A percentile compares a stretch with the other conserved stretches of the same genome.
Evolutionary conservation across 495 filamentous ascomycete species (phyloP).

Genomic region (Chaetomium cochliodes): DNA sequence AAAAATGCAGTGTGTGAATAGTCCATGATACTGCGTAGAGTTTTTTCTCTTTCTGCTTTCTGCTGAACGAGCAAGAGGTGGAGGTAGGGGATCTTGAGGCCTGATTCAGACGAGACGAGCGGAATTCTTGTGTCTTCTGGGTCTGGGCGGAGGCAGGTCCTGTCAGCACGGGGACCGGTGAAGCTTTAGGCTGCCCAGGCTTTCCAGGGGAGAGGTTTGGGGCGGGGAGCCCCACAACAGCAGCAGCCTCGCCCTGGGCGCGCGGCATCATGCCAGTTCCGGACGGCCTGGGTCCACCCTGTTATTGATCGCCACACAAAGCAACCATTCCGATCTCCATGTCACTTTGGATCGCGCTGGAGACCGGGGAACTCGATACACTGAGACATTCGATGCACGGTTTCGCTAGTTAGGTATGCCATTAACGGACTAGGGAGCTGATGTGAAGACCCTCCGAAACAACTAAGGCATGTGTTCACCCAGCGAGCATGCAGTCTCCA

Average conservation of each 20-base stretch:
- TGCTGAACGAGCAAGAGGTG: background rate
- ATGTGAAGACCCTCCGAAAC: too few relatives aligned
- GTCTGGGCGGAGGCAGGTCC: background rate
- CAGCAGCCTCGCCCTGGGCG: slow-evolving; percentile 6
- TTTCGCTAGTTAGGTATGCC: too few relatives aligned
- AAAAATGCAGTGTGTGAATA: slow-evolving; percentile 46
- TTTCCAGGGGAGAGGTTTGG: background rate
- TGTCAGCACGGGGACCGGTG: slow-evolving; percentile 6
- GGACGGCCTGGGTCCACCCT: background rate
- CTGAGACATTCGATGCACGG: background rate
- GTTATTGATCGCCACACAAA: background rate
- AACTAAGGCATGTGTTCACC: too few relatives aligned
- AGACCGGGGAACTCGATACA: background rate
- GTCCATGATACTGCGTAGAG: slow-evolving; percentile 39
- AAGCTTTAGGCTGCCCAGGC: slow-evolving; percentile 8
- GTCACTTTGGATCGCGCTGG: background rate
- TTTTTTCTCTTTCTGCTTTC: background rate
- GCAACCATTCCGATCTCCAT: background rate
- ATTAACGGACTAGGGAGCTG: too few relatives aligned
- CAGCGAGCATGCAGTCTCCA: background rate
- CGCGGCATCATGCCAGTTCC: background rate
- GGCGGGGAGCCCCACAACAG: slow-evolving; percentile 4
- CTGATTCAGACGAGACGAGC: background rate
- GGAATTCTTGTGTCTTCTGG: background rate
- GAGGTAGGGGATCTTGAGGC: background rate